phyloP scores from a whole-genome alignment of 2,329 filamentous ascomycete species.

The Arachnomyces sp. region DNA sequence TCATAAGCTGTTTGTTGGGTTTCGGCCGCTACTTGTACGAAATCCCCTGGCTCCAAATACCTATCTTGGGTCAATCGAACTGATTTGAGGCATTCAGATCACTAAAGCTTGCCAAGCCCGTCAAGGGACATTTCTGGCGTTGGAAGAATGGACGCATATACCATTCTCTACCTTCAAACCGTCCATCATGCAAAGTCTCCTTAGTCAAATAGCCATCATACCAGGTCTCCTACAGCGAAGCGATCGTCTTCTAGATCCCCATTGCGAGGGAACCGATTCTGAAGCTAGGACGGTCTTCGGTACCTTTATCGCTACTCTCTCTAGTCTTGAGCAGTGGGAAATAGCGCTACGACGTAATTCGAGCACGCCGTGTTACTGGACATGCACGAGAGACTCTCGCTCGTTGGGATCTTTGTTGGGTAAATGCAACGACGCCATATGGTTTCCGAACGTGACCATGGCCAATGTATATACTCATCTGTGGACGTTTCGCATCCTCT shows the following conservation, averaged over 20 bases:
- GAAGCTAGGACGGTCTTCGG: no score
- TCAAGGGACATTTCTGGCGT: conserved; percentile 24
- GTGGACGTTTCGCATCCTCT: conserved; percentile 33
- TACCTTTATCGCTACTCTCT: conserved; percentile 1
- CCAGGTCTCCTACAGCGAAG: conserved; percentile 21
- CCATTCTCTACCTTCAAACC: conserved; percentile 23
- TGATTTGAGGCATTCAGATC: no score
- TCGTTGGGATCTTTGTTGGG: no score
- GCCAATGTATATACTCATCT: conserved; percentile 33
- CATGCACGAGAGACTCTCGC: background rate
- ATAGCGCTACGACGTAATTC: no score
- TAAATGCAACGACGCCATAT: conserved; percentile 12
- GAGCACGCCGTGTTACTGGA: no score
- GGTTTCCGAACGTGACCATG: conserved; percentile 28
- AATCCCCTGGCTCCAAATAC: background rate
- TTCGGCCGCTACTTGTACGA: conserved; percentile 32
- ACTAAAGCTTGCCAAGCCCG: conserved; percentile 23
- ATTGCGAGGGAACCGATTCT: conserved; percentile 1
- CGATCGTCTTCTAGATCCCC: conserved; percentile 11
- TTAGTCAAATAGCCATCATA: conserved; percentile 22
- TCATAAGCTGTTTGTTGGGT: conserved; percentile 33
- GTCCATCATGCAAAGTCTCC: conserved; percentile 26
- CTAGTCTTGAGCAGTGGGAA: background rate
- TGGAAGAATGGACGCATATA: conserved; percentile 20
- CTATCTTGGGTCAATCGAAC: background rate